Evolutionary conservation across 2,329 filamentous ascomycete species (phyloP).

Genomic region (Colletotrichum godetiae): DNA sequence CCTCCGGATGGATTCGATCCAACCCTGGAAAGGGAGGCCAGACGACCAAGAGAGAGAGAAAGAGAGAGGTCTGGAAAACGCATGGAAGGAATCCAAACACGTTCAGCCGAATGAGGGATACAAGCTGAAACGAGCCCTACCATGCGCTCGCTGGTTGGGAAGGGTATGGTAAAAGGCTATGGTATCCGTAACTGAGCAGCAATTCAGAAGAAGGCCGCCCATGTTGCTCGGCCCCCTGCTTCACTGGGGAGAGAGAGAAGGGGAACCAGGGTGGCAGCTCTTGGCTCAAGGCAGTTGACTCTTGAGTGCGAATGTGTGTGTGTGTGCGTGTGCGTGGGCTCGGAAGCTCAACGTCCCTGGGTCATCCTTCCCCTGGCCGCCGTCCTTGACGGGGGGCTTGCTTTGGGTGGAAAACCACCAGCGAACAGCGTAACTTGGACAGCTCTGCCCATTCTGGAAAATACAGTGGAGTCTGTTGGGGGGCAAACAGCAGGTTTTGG

Average conservation of each 20-base stretch:
- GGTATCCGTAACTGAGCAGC: constrained; percentile 49
- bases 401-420: constrained; percentile 22
- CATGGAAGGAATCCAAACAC: constrained; percentile 54
- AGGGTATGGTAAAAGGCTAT: constrained; percentile 54
- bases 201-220: constrained; percentile 40
- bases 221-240: constrained; percentile 28
- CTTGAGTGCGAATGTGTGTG: background rate
- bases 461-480: constrained; percentile 21
- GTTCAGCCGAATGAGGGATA: constrained; percentile 48
- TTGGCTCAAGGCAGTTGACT: constrained; percentile 36
- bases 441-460: constrained; percentile 29
- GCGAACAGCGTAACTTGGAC: constrained; percentile 21
- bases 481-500: constrained; percentile 35
- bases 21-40: constrained; percentile 45
- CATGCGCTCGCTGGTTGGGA: constrained; percentile 50
- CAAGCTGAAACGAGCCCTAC: constrained; percentile 58
- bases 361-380: constrained; percentile 5
- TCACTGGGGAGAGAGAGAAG: constrained; percentile 30
- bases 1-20: constrained; percentile 40
- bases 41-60: constrained; percentile 34
- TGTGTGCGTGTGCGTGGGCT: constrained; percentile 18
- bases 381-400: constrained; percentile 19
- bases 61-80: constrained; percentile 50
- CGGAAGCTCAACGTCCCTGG: constrained; percentile 26
- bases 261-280: constrained; percentile 34